These are phyloP conservation scores for Lyophyllum semitale DNA, from an alignment of 768 basidiomycete species.

Conservation along the genomic window DNA sequence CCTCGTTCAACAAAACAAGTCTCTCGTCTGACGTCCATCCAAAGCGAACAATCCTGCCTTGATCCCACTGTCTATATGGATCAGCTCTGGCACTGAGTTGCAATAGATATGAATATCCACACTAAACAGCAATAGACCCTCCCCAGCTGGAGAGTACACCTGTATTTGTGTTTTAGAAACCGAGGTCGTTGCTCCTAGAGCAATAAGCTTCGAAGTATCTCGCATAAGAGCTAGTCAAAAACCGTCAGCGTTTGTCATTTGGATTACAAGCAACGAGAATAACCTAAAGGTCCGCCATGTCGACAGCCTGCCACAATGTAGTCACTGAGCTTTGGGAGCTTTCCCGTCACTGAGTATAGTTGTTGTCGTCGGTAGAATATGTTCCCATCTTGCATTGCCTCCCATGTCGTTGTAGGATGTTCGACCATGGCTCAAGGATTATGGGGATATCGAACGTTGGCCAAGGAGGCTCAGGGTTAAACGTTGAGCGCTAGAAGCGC, in stretches of 20 bases:
- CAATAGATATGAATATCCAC: conserved; percentile 50
- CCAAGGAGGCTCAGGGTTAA: neutral
- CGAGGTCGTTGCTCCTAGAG: conserved; percentile 58
- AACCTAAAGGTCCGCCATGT: conserved; percentile 90
- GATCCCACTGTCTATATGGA: conserved; percentile 73
- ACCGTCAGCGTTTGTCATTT: neutral
- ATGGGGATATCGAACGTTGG: neutral
- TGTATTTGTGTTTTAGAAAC: conserved; percentile 82
- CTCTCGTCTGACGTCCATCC: conserved; percentile 86
- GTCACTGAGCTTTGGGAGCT: conserved; percentile 76
- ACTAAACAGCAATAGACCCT: conserved; percentile 65
- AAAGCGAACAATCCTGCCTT: conserved; percentile 77
- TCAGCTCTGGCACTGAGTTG: conserved; percentile 19
- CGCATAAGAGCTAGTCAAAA: conserved; percentile 74
- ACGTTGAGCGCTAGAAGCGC: too few species aligned
- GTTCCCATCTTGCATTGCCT: conserved; percentile 84
- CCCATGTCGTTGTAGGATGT: conserved; percentile 85
- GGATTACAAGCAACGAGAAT: conserved; percentile 16
- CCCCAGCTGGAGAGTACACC: conserved; percentile 85
- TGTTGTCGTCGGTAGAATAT: conserved; percentile 89
- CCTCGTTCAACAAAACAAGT: conserved; percentile 86
- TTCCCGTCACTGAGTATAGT: conserved; percentile 80
- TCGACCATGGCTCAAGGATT: conserved; percentile 41
- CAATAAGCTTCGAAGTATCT: conserved; percentile 78
- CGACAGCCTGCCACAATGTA: conserved; percentile 80